Evolutionary conservation across 2,329 filamentous ascomycete species (phyloP).

Genomic region (Trichoderma atrobrunneum): DNA sequence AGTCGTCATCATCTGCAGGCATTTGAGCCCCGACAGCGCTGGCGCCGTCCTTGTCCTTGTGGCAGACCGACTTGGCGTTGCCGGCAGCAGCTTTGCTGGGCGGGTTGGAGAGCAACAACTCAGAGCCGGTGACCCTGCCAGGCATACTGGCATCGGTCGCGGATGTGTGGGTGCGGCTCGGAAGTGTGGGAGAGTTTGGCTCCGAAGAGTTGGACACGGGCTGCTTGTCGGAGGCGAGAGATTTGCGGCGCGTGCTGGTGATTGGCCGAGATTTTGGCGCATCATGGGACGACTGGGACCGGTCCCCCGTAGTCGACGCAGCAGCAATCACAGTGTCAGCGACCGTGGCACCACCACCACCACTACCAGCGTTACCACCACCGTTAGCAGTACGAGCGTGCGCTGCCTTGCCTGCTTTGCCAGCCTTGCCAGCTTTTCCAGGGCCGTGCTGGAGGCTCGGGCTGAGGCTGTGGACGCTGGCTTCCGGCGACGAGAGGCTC

Average conservation of each 20-base stretch:
- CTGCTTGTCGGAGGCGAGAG: constrained; percentile 38
- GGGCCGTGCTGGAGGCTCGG: constrained; percentile 29
- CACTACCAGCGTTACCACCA: constrained; percentile 18
- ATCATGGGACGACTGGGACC: constrained; percentile 33
- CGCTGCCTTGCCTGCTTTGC: constrained; percentile 19
- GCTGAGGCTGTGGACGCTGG: constrained; percentile 29
- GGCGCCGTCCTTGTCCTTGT: constrained; percentile 26
- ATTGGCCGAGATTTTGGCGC: constrained; percentile 41
- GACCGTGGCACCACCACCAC: constrained; percentile 22
- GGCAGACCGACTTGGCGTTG: constrained; percentile 22
- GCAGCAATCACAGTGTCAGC: constrained; percentile 22
- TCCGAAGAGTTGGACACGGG: constrained; percentile 37
- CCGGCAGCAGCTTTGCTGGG: constrained; percentile 25
- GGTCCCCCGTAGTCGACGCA: constrained; percentile 18
- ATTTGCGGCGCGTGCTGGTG: constrained; percentile 38
- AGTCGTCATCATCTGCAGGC: constrained; percentile 31
- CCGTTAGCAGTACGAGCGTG: constrained; percentile 20
- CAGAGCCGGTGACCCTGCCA: constrained; percentile 36
- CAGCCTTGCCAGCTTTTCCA: neutral
- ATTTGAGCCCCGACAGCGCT: constrained; percentile 28
- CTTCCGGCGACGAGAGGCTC: constrained; percentile 41
- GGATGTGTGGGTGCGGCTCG: constrained; percentile 27
- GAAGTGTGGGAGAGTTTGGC: constrained; percentile 35
- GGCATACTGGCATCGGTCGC: constrained; percentile 40
- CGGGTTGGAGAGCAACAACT: constrained; percentile 27